Base-by-base conservation (phyloP, 2,329 filamentous ascomycete species). In the Colletotrichum echinochloae region DNA sequence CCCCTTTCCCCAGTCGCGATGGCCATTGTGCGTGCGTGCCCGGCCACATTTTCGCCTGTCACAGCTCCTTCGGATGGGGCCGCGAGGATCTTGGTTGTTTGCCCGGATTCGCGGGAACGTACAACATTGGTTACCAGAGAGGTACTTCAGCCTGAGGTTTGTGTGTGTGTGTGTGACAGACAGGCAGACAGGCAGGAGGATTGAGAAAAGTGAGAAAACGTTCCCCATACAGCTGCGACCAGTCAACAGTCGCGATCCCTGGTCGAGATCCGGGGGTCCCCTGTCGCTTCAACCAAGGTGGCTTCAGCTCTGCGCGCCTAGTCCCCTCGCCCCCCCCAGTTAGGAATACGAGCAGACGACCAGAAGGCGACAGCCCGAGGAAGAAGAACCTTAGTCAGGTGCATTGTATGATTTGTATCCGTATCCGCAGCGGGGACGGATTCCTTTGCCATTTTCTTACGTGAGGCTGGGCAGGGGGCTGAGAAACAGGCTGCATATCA, bases 301-400 rank as follows among this genome's bases (percentile, higher is more conserved):
- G 46, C 46, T 23, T 49, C 46, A 28, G 46, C 46, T 54, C 12
- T 14, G 26, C 2, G 9, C 26, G 30, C 16, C 18, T n/a, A n/a
- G n/a, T n/a, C n/a, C n/a, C n/a, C n/a, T n/a, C n/a, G n/a, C n/a
- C n/a, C n/a, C n/a, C n/a, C n/a, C n/a, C 28, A 30, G 49, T 52
- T 52, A 33, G 49, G 49, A 12, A 54, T 54, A 54, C 51, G 51
- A 54, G 51, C 51, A 35, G 9, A 35, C 30, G 51, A 54, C 51
- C 51, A 23, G 20, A n/a, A 20, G 30, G 46, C n/a, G 1, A 16
- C 30, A 5, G 9, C 7, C 6, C 11, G 23, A 28, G 7, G 46
- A n/a, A n/a, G n/a, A 33, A 5, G 8, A 35, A 35, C 28, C 30
- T 23, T 35, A 6, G 2, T 35, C 51, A 20, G 4, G 9, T 20